A percentile compares a stretch with the other conserved stretches of the same genome.
Conservation (phyloP, 1,284 basidiomycete genomes). For the Ganoderma sinense region DNA sequence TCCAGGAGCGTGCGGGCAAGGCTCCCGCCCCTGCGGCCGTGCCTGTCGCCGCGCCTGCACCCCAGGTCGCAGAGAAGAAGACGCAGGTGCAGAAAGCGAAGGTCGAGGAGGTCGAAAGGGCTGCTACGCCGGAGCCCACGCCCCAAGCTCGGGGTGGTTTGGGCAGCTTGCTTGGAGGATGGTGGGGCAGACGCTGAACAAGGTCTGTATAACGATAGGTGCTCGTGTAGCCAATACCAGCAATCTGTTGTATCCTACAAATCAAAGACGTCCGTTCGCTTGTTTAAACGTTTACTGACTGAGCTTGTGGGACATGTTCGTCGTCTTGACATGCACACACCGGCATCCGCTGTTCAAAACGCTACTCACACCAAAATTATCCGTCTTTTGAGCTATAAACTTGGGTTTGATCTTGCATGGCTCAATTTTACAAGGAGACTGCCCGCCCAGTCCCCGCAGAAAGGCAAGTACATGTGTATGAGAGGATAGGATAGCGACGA, state of each 20-base stretch:
- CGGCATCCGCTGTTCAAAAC: neutral
- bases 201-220: neutral
- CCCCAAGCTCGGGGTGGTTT: conserved; percentile 46
- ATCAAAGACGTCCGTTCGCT: neutral
- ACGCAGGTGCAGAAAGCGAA: conserved; percentile 37
- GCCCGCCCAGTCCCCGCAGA: conserved; percentile 24
- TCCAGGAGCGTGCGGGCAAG: conserved; percentile 77
- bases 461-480: conserved; percentile 32
- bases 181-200: conserved; percentile 56
- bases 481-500: conserved; percentile 27
- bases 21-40: conserved; percentile 29
- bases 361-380: neutral
- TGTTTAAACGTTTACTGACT: too few relatives aligned
- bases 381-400: neutral
- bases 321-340: neutral
- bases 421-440: conserved; percentile 31
- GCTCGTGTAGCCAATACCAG: neutral
- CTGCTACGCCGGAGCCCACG: conserved; percentile 50
- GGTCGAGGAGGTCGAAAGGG: conserved; percentile 46
- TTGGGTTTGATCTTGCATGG: conserved; percentile 23
- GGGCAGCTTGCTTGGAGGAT: conserved; percentile 56
- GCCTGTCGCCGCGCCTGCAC: conserved; percentile 30
- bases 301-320: neutral
- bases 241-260: neutral
- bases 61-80: conserved; percentile 39